Base-by-base conservation (phyloP, 345 rosid genomes). In the Dovyalis caffra region DNA sequence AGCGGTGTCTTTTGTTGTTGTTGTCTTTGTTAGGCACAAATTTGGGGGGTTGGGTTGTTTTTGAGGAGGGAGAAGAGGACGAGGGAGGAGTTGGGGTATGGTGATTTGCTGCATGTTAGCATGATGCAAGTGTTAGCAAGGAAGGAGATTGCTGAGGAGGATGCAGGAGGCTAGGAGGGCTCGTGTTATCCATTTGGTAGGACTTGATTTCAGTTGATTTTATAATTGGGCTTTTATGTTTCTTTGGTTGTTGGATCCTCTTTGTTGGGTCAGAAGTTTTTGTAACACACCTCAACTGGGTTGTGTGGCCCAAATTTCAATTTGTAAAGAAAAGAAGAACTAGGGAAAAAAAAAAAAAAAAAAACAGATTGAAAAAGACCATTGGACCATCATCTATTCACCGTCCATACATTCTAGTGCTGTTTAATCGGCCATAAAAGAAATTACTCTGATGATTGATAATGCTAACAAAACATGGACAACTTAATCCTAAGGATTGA, bases 1-100 rank as follows among this genome's bases (percentile, higher is more conserved):
- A 18, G 95, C 97, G 26, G 87, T 45, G 73, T 94, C 89, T 6
- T 81, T 15, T 43, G 82, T 70, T 64, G 38, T 23, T 21, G 70
- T 12, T 65, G 68, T 21, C 20, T 61, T 69, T 14, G 76, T 47
- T 25, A 43, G 49, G 69, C 28, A 3, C 61, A 6, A 0, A 62
- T 32, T 64, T 62, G 12, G 4, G 25, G 35, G 1, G 9, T 18
- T 43, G 15, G 40, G 31, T 66, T 18, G 68, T 65, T 40, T 38
- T 45, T 18, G 38, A 53, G 35, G 14, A 64, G 8, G 37, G 77
- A 63, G 25, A 26, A 45, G 67, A 61, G 8, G 38, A 53, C 32
- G 14, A 64, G 8, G 37, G 77, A 63, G 25, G 32, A 45, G 67
- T 51, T 4, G 43, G 62, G 35, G 31, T 6, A 25, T 57, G 62